Evolutionary conservation across 2,329 filamentous ascomycete species (phyloP).

Genomic region (Colletotrichum chrysophilum): DNA sequence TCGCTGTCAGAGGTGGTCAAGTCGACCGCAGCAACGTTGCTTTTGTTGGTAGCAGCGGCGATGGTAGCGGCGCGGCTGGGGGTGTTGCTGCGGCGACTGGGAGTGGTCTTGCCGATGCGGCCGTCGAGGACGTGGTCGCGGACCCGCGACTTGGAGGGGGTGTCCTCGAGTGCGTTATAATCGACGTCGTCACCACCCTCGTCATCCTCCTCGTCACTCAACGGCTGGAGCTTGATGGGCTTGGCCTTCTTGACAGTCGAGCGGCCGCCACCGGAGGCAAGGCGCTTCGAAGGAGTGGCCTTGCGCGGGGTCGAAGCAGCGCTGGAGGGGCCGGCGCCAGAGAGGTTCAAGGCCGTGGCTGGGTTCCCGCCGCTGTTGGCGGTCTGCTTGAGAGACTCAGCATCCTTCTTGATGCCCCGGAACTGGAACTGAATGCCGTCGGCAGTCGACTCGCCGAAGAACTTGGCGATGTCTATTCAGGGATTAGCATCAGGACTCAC

Average conservation of each 20-base stretch:
- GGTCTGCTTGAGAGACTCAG: conserved; percentile 50
- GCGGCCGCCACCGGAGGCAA: conserved; percentile 11
- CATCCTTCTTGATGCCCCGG: conserved; percentile 58
- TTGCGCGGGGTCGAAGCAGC: conserved; percentile 31
- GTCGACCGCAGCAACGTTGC: conserved; percentile 17
- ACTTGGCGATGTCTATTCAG: conserved; percentile 53
- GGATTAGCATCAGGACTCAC: not conserved
- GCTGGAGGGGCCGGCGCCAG: conserved; percentile 26
- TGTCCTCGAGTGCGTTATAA: conserved; percentile 38
- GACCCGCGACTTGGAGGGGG: conserved; percentile 38
- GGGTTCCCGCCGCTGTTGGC: conserved; percentile 52
- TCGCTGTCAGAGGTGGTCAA: conserved; percentile 23
- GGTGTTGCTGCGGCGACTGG: conserved; percentile 3
- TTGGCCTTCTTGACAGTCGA: conserved; percentile 12
- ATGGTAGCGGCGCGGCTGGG: conserved; percentile 22
- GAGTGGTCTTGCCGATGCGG: not conserved
- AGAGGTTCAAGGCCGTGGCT: conserved; percentile 39
- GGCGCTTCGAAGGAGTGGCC: conserved; percentile 19
- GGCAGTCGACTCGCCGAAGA: conserved; percentile 63
- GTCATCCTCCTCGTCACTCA: conserved; percentile 26
- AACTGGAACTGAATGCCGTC: conserved; percentile 68
- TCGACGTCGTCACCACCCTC: conserved; percentile 29
- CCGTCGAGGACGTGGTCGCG: conserved; percentile 14
- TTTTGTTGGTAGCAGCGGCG: conserved; percentile 18
- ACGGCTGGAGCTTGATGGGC: conserved; percentile 27